Evolutionary conservation across 208 protist species (phyloP).

Genomic region (Porcisia hertigi): DNA sequence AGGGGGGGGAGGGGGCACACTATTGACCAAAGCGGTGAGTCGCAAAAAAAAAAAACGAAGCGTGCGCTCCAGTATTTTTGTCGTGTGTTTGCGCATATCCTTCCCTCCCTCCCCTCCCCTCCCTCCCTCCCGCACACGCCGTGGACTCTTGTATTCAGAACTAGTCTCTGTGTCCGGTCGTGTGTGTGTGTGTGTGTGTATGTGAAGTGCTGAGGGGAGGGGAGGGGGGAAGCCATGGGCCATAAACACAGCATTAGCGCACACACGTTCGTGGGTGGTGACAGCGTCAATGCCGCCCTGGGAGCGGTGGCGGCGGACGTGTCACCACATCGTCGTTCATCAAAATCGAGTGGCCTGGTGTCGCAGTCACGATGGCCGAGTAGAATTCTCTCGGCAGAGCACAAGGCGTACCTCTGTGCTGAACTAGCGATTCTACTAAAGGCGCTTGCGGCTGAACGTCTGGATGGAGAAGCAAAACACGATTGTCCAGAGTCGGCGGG

Average conservation of each 20-base stretch:
- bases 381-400: not conserved
- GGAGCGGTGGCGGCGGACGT: not conserved
- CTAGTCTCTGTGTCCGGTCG: slow-evolving; percentile 1
- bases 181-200: not conserved
- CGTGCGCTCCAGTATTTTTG: no score
- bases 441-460: slow-evolving; percentile 2
- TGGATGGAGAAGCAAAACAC: not conserved
- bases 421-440: not conserved
- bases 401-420: not conserved
- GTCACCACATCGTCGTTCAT: not conserved
- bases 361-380: not conserved
- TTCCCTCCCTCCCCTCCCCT: no score
- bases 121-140: not conserved
- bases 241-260: slow-evolving; percentile 9
- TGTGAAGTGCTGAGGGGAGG: not conserved
- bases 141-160: no score
- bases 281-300: not conserved
- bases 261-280: not conserved
- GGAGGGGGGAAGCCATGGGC: slow-evolving; percentile 4
- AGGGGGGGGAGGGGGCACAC: no score
- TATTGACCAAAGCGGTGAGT: no score
- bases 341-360: not conserved
- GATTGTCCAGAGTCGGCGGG: not conserved
- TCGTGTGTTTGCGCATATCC: no score
- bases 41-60: no score